Evolutionary conservation across 441 rosid genomes (phyloP), one percentile per base, ranked within the genome.

Genomic region (Euphorbia neoarborescens): DNA sequence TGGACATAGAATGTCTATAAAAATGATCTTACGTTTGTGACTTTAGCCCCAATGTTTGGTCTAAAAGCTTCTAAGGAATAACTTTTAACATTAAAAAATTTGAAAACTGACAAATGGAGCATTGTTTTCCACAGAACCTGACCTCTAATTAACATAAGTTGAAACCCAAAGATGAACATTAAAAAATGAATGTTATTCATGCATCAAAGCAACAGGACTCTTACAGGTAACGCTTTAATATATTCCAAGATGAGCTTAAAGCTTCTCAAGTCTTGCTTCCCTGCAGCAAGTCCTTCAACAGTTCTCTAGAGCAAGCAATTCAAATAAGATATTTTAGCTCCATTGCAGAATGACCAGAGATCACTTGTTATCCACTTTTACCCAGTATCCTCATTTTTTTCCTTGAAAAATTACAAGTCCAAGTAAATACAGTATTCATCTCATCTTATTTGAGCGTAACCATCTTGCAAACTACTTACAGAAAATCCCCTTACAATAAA

Each of bases 141-240:
- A 10, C 50, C 19, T n/a, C 2, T n/a, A 50, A 17, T 3, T 42
- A 48, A 14, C 22, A 35, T 5, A 25, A 69, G 37, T 37, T 54
- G 22, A 46, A 12, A n/a, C 11, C 12, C 14, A 37, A 25, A 72
- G 57, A 32, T 12, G 17, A 46, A 25, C 19, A 50, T 61, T 53
- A 14, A 17, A 50, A 57, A 54, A 22, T 19, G 19, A 25, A 34
- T 19, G 51, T 59, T 61, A n/a, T 51, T 14, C 6, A 38, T 38
- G 54, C n/a, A 67, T 54, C 22, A 38, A 46, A 60, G 64, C 32
- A 40, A 68, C 42, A 27, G 44, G 54, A 78, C 90, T n/a, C n/a
- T 83, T 82, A 92, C 97, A 32, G 98, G 99, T 86, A 90, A 82
- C 62, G 98, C 96, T 80, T 94, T 92, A 71, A 94, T 87, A 76